Evolutionary conservation across 495 filamentous ascomycete genomes (phyloP).

Genomic region (Podospora pseudoanserina): DNA sequence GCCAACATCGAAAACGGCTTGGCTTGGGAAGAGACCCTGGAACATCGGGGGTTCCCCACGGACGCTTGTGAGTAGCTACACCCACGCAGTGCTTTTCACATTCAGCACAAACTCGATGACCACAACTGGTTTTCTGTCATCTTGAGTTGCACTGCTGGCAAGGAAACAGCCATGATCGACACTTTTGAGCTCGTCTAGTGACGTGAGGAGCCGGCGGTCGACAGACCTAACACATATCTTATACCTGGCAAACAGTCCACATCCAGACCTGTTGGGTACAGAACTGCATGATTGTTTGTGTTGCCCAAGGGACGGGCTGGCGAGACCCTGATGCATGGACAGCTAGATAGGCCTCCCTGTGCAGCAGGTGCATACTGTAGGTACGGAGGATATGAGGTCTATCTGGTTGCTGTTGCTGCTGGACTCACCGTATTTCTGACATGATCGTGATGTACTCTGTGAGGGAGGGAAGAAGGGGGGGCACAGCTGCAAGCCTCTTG

Average conservation of each 20-base stretch:
- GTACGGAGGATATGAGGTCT: neutral
- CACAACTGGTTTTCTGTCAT: neutral
- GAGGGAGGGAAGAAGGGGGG: neutral
- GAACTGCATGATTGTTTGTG: neutral
- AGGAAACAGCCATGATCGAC: neutral
- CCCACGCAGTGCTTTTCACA: neutral
- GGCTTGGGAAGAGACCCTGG: slow-evolving; percentile 3
- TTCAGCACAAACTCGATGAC: neutral
- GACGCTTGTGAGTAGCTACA: neutral
- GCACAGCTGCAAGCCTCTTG: neutral
- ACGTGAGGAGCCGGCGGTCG: neutral
- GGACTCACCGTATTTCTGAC: neutral
- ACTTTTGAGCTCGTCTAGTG: neutral
- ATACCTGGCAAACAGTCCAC: neutral
- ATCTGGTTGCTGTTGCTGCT: neutral
- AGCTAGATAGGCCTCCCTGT: too few relatives aligned
- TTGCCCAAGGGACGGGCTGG: neutral
- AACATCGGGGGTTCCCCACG: slow-evolving; percentile 2
- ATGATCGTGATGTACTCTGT: neutral
- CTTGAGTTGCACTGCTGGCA: neutral
- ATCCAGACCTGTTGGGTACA: neutral
- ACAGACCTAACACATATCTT: neutral
- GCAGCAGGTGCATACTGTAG: neutral
- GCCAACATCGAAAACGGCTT: slow-evolving; percentile 10
- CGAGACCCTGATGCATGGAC: too few relatives aligned